Evolutionary conservation across 305 asterid species (phyloP), one percentile per base, ranked within the genome.

Genomic region (Solanum chacoense): DNA sequence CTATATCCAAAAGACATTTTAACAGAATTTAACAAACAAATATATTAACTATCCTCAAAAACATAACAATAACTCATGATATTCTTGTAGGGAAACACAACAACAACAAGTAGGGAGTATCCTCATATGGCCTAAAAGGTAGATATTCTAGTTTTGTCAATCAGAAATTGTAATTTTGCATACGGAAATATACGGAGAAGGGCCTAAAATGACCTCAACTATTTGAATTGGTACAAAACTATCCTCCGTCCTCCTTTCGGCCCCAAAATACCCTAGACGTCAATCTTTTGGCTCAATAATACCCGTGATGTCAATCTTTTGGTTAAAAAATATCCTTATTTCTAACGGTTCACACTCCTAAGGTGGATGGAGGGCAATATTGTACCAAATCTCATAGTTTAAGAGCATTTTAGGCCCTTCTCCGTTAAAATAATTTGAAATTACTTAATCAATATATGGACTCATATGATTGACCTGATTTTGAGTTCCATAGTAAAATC

Each of bases 1-100:
- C 98, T 97, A 76, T 91, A 88, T 69, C 89, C 91, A 91, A 65
- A 85, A 85, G 78, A 59, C 13, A 22, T 87, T 91, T 81, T 88
- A 87, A 79, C 79, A 77, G 87, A 65, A 42, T 69, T 45, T 40
- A 37, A 75, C 35, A 40, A 78, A 76, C 14, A 84, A 37, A 77
- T 34, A 9, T 10, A 45, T 18, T 16, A 81, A 11, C 7, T 20
- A 45, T 28, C 38, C 71, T 81, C 86, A 45, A 81, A 80, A 45
- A 50, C 86, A 42, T 75, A 26, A 37, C 42, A 38, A 86, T 29
- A 81, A 87, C 59, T 38, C 10, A 38, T 8, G 80, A 84, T 63
- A 28, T 73, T 69, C 74, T 11, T 35, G n/a, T 45, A 74, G 4
- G 26, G 69, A 32, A 83, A 50, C 40, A 77, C 84, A 77, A 77